phyloP scores from a whole-genome alignment of 257 asterid genomes.

The Solanum lycopersicoides region DNA sequence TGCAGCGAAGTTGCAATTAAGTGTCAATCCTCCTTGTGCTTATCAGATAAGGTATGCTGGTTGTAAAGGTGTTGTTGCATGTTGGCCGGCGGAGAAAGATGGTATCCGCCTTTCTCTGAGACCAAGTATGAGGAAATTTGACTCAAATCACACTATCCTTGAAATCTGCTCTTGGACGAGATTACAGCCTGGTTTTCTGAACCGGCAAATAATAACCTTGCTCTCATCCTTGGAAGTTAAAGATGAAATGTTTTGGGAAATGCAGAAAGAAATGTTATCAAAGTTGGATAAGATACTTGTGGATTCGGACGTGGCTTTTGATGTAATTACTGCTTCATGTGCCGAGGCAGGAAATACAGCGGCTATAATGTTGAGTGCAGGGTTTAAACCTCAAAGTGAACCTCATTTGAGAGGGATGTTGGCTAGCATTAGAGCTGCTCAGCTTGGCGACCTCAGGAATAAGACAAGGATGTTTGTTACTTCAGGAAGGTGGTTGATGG shows the following conservation, averaged over 20 bases:
- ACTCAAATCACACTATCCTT: constrained; percentile 56
- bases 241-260: constrained; percentile 56
- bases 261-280: constrained; percentile 71
- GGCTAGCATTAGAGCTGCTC: constrained; percentile 83
- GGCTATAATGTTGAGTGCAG: constrained; percentile 85
- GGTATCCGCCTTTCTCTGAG: constrained; percentile 46
- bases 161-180: constrained; percentile 98
- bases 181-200: constrained; percentile 86
- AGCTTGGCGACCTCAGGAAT: constrained; percentile 80
- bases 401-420: constrained; percentile 90
- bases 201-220: constrained; percentile 77
- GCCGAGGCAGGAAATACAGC: constrained; percentile 72
- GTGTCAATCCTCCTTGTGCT: constrained; percentile 60
- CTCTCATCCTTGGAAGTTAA: constrained; percentile 72
- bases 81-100: constrained; percentile 53
- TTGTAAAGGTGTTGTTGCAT: constrained; percentile 78
- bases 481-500: constrained; percentile 93
- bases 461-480: constrained; percentile 80
- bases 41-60: constrained; percentile 94
- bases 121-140: constrained; percentile 75
- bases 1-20: constrained; percentile 58
- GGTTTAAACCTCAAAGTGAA: constrained; percentile 70
- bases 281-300: constrained; percentile 59
- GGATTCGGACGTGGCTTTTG: constrained; percentile 69
- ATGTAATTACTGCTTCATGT: constrained; percentile 66